phyloP scores from a whole-genome alignment of 106 monocot genomes.

The Amphibolis antarctica region DNA sequence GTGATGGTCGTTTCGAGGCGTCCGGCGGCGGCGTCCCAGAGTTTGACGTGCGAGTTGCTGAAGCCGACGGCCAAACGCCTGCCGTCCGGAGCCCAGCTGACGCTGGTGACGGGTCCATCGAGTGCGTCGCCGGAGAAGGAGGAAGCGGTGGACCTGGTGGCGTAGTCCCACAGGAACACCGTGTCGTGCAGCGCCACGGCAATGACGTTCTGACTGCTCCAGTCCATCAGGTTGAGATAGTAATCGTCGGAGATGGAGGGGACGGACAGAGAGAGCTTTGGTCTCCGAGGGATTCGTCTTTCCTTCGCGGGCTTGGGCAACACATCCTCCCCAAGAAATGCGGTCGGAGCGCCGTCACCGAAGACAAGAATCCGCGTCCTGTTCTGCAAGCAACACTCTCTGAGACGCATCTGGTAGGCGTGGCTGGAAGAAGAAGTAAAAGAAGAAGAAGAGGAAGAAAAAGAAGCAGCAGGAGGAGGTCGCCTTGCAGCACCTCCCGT shows the following conservation, averaged over 20 bases:
- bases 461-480: no score
- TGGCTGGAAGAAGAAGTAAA: no score
- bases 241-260: background rate
- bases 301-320: no score
- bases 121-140: background rate
- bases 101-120: conserved; percentile 3
- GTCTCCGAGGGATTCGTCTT: no score
- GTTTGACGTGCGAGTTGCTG: conserved; percentile 8
- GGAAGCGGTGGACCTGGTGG: background rate
- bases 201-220: background rate
- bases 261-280: background rate
- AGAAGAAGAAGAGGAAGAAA: no score
- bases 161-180: background rate
- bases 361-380: no score
- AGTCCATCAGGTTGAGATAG: conserved; percentile 5
- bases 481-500: no score
- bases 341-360: no score
- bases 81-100: conserved; percentile 12
- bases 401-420: no score
- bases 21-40: conserved; percentile 1
- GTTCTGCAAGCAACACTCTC: no score
- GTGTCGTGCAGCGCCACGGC: background rate
- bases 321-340: no score
- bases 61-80: conserved; percentile 2
- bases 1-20: background rate